Percentiles rank a stretch among this genome's conserved stretches.
phyloP scores from a whole-genome alignment of 192 early-diverging fungal genomes.

The Oehlia diaphana region DNA sequence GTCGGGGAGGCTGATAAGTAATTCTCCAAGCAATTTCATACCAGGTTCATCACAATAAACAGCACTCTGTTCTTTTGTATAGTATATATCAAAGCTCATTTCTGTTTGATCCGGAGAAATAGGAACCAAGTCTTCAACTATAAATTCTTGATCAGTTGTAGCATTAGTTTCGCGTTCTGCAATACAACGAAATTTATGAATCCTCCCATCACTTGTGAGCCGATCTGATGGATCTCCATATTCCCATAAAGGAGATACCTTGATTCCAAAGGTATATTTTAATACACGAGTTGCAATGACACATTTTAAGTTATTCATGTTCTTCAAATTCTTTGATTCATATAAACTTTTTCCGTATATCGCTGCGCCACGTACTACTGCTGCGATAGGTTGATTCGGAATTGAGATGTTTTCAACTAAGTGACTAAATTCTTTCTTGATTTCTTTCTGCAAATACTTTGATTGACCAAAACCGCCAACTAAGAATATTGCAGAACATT shows the following conservation, averaged over 20 bases:
- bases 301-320: not conserved
- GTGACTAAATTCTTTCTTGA: conserved; percentile 46
- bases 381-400: conserved; percentile 49
- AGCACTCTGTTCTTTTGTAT: not conserved
- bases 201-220: not conserved
- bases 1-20: not conserved
- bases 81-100: not conserved
- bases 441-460: conserved; percentile 48
- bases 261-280: not conserved
- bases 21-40: not conserved
- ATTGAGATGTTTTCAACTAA: conserved; percentile 45
- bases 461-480: conserved; percentile 59
- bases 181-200: not conserved
- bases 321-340: not conserved
- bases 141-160: not conserved
- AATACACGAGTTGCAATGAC: not conserved
- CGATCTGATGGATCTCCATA: not conserved
- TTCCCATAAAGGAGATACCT: not conserved
- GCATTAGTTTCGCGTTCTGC: not conserved
- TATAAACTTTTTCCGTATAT: conserved; percentile 38
- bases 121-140: not conserved
- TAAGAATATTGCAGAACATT: conserved; percentile 51
- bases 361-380: conserved; percentile 54
- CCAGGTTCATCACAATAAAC: conserved; percentile 17
- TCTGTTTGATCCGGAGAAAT: not conserved